Percentiles rank a stretch among this genome's conserved stretches.
Evolutionary conservation across 441 rosid genomes (phyloP).

Genomic region (Raphanus hybrid): DNA sequence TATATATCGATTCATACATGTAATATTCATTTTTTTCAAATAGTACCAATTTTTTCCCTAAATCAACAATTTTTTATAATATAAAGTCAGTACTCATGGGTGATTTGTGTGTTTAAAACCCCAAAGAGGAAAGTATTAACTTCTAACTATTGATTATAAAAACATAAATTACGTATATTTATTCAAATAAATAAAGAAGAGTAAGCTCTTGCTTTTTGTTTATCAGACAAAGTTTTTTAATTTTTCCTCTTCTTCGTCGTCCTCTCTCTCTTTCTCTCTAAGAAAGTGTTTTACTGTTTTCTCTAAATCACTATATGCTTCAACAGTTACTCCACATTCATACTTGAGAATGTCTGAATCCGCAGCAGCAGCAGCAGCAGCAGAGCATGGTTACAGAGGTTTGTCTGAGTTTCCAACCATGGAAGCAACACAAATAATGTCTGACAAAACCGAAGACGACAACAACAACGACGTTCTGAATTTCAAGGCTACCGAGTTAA

Average conservation of each 20-base stretch:
- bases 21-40: slow-evolving; percentile 18
- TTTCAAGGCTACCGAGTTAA: slow-evolving; percentile 75
- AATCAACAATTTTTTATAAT: slow-evolving; percentile 9
- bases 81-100: not conserved
- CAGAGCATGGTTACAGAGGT: slow-evolving; percentile 67
- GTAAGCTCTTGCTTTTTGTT: slow-evolving; percentile 20
- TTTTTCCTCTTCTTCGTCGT: not conserved
- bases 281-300: slow-evolving; percentile 22
- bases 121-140: slow-evolving; percentile 18
- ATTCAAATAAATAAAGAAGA: slow-evolving; percentile 4
- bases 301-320: slow-evolving; percentile 27
- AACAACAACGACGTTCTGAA: slow-evolving; percentile 42
- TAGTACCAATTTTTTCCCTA: not conserved
- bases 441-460: slow-evolving; percentile 44
- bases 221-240: not conserved
- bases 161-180: not conserved
- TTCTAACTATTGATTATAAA: slow-evolving; percentile 10
- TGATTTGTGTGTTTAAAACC: slow-evolving; percentile 20
- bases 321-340: slow-evolving; percentile 20
- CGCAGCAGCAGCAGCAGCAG: slow-evolving; percentile 45
- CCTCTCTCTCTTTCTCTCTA: slow-evolving; percentile 1
- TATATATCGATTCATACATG: slow-evolving; percentile 21
- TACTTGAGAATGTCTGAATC: slow-evolving; percentile 46
- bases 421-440: slow-evolving; percentile 46
- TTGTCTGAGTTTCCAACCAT: slow-evolving; percentile 58